Conservation (phyloP, 2,329 filamentous ascomycete genomes). For the Ceratocystis albifundus region DNA sequence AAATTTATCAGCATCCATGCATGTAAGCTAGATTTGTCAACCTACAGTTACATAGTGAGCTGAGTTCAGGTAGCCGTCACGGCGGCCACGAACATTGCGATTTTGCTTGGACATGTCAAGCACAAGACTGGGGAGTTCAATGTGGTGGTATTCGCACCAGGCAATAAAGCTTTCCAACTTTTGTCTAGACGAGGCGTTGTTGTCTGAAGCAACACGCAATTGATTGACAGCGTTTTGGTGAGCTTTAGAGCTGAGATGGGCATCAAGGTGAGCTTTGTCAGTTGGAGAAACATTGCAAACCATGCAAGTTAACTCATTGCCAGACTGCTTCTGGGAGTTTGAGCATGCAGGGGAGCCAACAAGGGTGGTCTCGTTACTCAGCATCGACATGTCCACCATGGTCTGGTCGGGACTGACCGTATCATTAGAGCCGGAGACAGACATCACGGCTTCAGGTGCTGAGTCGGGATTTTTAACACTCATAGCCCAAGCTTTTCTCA, state of each 20-base stretch:
- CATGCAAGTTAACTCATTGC: conserved; percentile 10
- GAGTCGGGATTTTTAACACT: not conserved
- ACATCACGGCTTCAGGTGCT: conserved; percentile 5
- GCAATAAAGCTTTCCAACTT: conserved; percentile 13
- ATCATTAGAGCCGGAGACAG: conserved; percentile 1
- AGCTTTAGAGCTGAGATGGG: conserved; percentile 8
- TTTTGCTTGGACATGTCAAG: conserved; percentile 6
- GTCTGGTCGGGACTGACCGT: not conserved
- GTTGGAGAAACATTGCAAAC: conserved; percentile 14
- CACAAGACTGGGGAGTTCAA: conserved; percentile 10
- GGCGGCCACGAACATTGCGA: conserved; percentile 9
- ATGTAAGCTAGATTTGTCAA: not conserved
- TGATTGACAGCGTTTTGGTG: conserved; percentile 6
- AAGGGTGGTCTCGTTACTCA: conserved; percentile 18
- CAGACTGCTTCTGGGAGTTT: not conserved
- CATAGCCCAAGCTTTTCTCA: not conserved
- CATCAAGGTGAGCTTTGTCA: conserved; percentile 7
- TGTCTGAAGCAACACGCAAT: conserved; percentile 7
- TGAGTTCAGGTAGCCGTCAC: conserved; percentile 20
- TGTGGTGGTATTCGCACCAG: conserved; percentile 15
- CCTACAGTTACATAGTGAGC: conserved; percentile 17
- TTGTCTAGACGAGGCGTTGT: not conserved
- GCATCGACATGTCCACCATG: conserved; percentile 9
- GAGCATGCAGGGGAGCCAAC: conserved; percentile 3
- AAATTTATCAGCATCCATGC: not conserved